phyloP scores from a whole-genome alignment of 768 basidiomycete species.

The Phylloporus sp. region DNA sequence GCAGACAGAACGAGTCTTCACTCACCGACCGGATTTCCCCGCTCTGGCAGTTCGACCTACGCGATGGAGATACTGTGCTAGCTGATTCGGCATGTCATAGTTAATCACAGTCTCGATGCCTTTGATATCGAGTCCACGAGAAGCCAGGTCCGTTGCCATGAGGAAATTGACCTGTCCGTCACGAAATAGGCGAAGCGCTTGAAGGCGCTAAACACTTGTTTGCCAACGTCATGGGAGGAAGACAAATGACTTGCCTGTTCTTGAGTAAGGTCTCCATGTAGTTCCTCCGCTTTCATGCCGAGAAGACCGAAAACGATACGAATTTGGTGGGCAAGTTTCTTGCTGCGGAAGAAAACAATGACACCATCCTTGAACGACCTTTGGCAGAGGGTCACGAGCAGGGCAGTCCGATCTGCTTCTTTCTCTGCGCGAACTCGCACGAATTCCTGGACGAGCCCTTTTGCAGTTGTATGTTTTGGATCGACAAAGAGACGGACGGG shows the following conservation, averaged over 20 bases:
- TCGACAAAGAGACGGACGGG: constrained; percentile 95
- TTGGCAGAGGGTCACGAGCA: constrained; percentile 81
- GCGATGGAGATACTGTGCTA: constrained; percentile 93
- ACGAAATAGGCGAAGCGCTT: constrained; percentile 81
- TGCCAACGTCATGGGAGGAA: not conserved
- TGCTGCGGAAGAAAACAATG: constrained; percentile 93
- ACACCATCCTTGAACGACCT: constrained; percentile 78
- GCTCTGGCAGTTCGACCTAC: constrained; percentile 97
- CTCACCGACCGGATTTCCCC: constrained; percentile 85
- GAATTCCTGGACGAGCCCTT: constrained; percentile 88
- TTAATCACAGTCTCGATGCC: constrained; percentile 98
- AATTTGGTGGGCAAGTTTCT: constrained; percentile 96
- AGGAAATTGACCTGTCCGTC: constrained; percentile 86
- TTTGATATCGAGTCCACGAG: constrained; percentile 94
- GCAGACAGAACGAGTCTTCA: constrained; percentile 6
- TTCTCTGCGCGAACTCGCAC: constrained; percentile 82
- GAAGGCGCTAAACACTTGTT: constrained; percentile 58
- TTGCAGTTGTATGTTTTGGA: constrained; percentile 82
- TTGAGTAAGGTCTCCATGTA: constrained; percentile 94
- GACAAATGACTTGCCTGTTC: constrained; percentile 63
- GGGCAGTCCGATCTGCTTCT: constrained; percentile 68
- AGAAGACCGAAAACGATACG: constrained; percentile 85
- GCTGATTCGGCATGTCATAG: constrained; percentile 94
- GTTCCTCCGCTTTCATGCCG: constrained; percentile 85
- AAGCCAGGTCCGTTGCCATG: constrained; percentile 94